A percentile compares a stretch with the other conserved stretches of the same genome.
Evolutionary conservation across 2,329 filamentous ascomycete genomes (phyloP).

Genomic region (Phyllosticta citrichinensis): DNA sequence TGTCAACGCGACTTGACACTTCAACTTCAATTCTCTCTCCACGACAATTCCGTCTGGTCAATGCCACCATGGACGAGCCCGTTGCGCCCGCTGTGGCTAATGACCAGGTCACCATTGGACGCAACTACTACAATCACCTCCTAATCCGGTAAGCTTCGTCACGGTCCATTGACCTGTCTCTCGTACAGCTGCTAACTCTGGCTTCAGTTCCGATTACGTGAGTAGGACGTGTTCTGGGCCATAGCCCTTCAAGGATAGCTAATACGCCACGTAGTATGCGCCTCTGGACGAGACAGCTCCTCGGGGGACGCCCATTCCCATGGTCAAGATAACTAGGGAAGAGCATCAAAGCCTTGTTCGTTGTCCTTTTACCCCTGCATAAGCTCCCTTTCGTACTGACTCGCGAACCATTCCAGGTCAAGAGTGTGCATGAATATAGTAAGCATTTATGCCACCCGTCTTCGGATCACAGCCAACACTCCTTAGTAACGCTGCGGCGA

Average conservation of each 20-base stretch:
- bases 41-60: not conserved
- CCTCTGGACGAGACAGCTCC: not conserved
- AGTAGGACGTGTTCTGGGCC: not conserved
- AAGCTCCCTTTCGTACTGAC: not conserved
- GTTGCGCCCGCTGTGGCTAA: not conserved
- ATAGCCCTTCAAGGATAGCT: not conserved
- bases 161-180: not conserved
- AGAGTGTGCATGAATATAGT: not conserved
- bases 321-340: not conserved
- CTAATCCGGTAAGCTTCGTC: not conserved
- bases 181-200: not conserved
- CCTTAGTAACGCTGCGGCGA: not conserved
- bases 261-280: not conserved
- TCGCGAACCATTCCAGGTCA: not conserved
- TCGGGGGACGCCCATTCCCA: not conserved
- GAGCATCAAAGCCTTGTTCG: not conserved
- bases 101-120: not conserved
- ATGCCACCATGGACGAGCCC: not conserved
- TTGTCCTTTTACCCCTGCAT: conserved; percentile 8
- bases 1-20: not conserved
- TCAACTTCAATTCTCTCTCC: not conserved
- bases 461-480: not conserved
- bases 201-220: not conserved
- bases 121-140: not conserved
- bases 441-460: not conserved